Base-by-base conservation (phyloP, 495 filamentous ascomycete species). In the Halenospora varia region DNA sequence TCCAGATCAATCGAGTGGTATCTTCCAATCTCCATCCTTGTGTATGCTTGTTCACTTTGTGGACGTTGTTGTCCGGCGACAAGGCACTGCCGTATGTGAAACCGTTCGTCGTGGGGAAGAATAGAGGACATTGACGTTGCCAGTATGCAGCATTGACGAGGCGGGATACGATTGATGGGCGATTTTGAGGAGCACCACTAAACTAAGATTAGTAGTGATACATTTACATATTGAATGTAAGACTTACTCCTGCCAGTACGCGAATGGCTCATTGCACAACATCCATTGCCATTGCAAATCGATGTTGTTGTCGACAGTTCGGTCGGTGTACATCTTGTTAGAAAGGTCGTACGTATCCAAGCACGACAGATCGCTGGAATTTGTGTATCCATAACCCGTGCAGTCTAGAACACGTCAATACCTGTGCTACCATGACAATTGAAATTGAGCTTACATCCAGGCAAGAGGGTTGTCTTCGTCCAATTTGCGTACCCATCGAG, bases 181-280 rank as follows among this genome's bases (percentile, higher is more conserved):
- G 61, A 51, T 61, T 61, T 8, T 59, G 25, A 1, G 83, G 83
- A 3, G 83, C 78, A 35, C 78, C 81, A 58, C 47, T 49, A 49
- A 9, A 25, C 3, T 3, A 25, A 49, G 11, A 19, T 49, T 25
- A 49, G 47, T n/a, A 19, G n/a, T 6, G 3, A 23, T 19, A n/a
- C 19, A n/a, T 10, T 47, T 47, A 49, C 73, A 78, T 20, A 50
- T 18, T 2, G 18, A 13, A 4, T 10, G 48, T 65, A 81, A 74
- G 19, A 23, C 47, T 49, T 20, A 49, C 47, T 78, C 75, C 59
- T 83, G 80, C 77, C 79, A 86, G 61, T 78, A 83, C 56, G 70
- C 78, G 48, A 84, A 75, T 0, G 85, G 83, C 69, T 88, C 82
- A 64, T 87, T 87, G 73, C 85, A 87, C 73, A 82, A 81, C 87